Base-by-base conservation (phyloP, 257 asterid genomes). In the Solanum clarkiae region DNA sequence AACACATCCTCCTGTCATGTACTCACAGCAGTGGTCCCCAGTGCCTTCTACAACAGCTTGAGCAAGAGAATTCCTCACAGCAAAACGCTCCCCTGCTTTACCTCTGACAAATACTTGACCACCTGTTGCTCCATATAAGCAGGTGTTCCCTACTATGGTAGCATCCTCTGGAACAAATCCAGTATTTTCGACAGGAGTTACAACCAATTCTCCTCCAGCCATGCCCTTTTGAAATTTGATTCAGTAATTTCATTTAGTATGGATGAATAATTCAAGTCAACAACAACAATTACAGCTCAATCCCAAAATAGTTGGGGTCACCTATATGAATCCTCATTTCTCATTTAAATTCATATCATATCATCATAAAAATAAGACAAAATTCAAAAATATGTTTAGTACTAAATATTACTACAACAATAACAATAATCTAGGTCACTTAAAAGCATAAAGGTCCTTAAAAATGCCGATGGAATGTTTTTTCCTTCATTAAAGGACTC, bases 1-100 rank as follows among this genome's bases (percentile, higher is more conserved):
- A 42, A 97, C 97, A 85, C 98, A 95, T 56, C 99, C 99, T 5
- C 99, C 99, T 7, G 99, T 97, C 99, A 97, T 97, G 92, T 97
- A 97, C 92, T 97, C 99, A 49, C 98, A 95, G 79, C 97, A 91
- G 89, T 97, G 99, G 80, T 97, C 99, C 42, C 99, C 99, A 1
- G 98, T 92, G 88, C 99, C 99, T 91, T 97, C 99, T 17, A 97
- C 97, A 47, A 97, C 98, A 5, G 99, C 98, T 90, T 95, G 93
- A 5, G 98, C 99, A 87, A 95, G 95, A 2, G 99, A 97, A 91
- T 97, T 97, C 86, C 99, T 89, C 54, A 97, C 99, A 8, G 98
- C 99, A 85, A 97, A 97, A 74, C 98, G 98, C 86, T 97, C 99
- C 45, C 98, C 99, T 5, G 98, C 98, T 89, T 92, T 97, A 83